Conservation (phyloP, 2,329 filamentous ascomycete genomes). For the Lachnellula suecica region DNA sequence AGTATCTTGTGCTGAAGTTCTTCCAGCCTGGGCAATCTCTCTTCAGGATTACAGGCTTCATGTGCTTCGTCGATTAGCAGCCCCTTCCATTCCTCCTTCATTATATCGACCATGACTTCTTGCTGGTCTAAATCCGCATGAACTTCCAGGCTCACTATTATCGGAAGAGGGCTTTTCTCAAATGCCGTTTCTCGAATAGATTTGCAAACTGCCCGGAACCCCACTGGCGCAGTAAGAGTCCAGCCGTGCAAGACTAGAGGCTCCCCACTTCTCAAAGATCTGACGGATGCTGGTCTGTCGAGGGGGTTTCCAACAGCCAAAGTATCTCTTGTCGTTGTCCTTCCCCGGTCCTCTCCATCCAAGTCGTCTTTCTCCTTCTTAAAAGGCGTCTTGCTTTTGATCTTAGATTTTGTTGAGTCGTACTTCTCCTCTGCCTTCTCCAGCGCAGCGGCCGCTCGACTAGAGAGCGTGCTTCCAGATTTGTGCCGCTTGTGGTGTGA, state of each 20-base stretch:
- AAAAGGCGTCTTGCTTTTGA: neutral
- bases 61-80: slow-evolving; percentile 64
- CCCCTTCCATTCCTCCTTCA: slow-evolving; percentile 82
- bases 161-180: slow-evolving; percentile 68
- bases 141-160: slow-evolving; percentile 92
- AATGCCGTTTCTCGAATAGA: slow-evolving; percentile 81
- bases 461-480: slow-evolving; percentile 33
- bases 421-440: slow-evolving; percentile 30
- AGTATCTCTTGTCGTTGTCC: slow-evolving; percentile 10
- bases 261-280: slow-evolving; percentile 47
- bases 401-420: slow-evolving; percentile 22
- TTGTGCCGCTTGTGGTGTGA: slow-evolving; percentile 39
- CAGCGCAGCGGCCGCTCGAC: slow-evolving; percentile 27
- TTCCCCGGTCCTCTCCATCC: slow-evolving; percentile 15
- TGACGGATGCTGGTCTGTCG: slow-evolving; percentile 27
- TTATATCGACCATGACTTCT: slow-evolving; percentile 88
- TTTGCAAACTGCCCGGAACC: slow-evolving; percentile 83
- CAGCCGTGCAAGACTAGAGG: slow-evolving; percentile 84
- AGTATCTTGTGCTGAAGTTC: slow-evolving; percentile 78
- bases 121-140: slow-evolving; percentile 83
- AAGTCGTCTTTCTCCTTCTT: neutral
- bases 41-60: slow-evolving; percentile 43
- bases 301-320: slow-evolving; percentile 19
- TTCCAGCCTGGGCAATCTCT: slow-evolving; percentile 66
- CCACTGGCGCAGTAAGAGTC: slow-evolving; percentile 81